phyloP scores from a whole-genome alignment of 1,139 yeast species.

The Sugiyamaella pinicola region DNA sequence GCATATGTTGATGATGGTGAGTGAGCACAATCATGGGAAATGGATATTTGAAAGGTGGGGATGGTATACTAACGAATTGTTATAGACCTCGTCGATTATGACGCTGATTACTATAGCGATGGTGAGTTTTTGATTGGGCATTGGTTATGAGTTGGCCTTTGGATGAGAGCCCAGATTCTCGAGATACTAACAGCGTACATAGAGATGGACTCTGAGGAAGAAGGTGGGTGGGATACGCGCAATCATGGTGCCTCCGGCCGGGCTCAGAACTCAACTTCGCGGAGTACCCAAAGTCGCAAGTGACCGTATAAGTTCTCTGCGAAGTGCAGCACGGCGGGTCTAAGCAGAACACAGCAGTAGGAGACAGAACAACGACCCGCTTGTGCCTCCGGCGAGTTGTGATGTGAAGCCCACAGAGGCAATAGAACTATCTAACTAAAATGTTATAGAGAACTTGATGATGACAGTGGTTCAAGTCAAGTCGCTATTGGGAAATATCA shows the following conservation, averaged over 20 bases:
- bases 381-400: too few species aligned
- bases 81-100: constrained; percentile 29
- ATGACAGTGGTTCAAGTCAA: constrained; percentile 47
- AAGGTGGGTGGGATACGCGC: constrained; percentile 20
- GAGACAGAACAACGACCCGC: too few species aligned
- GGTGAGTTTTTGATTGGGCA: constrained; percentile 11
- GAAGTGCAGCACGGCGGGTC: too few species aligned
- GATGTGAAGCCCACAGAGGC: too few species aligned
- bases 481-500: constrained; percentile 52
- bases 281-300: too few species aligned
- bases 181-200: constrained; percentile 9
- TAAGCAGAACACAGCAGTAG: too few species aligned
- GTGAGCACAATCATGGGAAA: too few species aligned
- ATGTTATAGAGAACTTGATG: constrained; percentile 26
- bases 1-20: constrained; percentile 29
- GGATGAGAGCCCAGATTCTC: too few species aligned
- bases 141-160: not conserved
- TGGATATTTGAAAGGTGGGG: not conserved
- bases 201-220: constrained; percentile 32
- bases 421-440: constrained; percentile 4
- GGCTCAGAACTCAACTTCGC: too few species aligned
- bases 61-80: not conserved
- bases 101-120: constrained; percentile 24
- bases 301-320: too few species aligned
- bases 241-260: too few species aligned